Evolutionary conservation across 768 basidiomycete genomes (phyloP), one percentile per base, ranked within the genome.

Genomic region (Hericium erinaceus): DNA sequence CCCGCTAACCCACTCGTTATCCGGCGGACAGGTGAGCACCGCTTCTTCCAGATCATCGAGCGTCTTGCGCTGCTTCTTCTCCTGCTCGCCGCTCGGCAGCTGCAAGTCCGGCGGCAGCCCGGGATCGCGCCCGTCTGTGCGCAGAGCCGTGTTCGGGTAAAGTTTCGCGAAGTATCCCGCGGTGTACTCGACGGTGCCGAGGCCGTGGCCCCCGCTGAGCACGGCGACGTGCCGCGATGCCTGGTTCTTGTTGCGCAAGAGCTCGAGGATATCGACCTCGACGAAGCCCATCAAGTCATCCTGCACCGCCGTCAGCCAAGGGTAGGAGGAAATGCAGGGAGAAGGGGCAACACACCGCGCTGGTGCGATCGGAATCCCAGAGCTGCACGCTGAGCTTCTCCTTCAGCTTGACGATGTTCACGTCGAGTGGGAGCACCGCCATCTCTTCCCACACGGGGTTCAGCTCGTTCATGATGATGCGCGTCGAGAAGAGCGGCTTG

Each of bases 361-460:
- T 71, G 59, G 64, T 64, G 7, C 68, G 66, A 74, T 87, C 86
- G 9, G 82, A 84, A 64, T 90, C 88, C 85, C 85, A 89, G 2
- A 89, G 69, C 73, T 87, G 85, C 20, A 84, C 68, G 20, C 76
- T 75, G 18, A 88, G 68, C 55, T 74, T 74, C 68, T 92, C 89
- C 57, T 83, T 77, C 0, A 83, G 77, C 63, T 87, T 80, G 52
- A 88, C 70, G 58, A 87, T 86, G 48, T 85, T 77, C 41, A 79
- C 75, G 6, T 81, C 81, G 10, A 90, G 75, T 1, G 88, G 69
- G 0, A 90, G 63, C 3, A 81, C 76, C 0, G 80, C 77, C 0
- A 82, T 84, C 72, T 91, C 87, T 64, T 87, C 86, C 74, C 80
- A 89, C 1, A 83, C 76, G 3, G 86, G 87, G 54, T 81, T 77